Evolutionary conservation across 1,139 yeast genomes (phyloP), one percentile per base, ranked within the genome.

Genomic region (Suhomyces kunorum): DNA sequence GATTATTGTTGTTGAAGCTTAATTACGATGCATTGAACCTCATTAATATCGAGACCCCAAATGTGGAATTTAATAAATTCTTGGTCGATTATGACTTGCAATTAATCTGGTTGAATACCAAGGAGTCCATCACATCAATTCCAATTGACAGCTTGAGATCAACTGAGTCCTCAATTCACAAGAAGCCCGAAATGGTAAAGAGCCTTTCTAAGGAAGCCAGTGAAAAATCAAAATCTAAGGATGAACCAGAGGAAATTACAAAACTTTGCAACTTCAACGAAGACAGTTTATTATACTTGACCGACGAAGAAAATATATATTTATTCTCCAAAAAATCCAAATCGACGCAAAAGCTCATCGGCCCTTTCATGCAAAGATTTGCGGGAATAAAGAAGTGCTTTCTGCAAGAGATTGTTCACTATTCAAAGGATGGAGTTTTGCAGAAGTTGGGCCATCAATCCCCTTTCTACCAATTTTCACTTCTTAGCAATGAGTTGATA

Each of bases 361-460:
- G 60, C 28, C 58, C 78, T 0, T 51, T 75, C 15, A 50, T 69
- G 1, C 64, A 62, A 15, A 53, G 63, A 25, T 53, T 74, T 5
- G 56, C 60, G 13, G 80, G 79, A 0, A 51, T 69, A 5, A 74
- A 69, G 44, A 45, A 50, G 9, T 48, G 64, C 14, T 51, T 45
- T 5, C 59, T 56, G 39, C 59, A 57, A 0, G 62, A 64, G 11
- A 39, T 67, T 3, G 33, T 75, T 0, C 50, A 65, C 8, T 76
- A 69, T 66, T 73, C 80, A 0, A 64, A 60, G 34, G 51, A 53
- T 23, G 82, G 81, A 0, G 39, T 43, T 0, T 49, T 77, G 5
- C 68, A 64, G 33, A 47, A 45, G 5, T 39, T 65, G 5, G 45
- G 50, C 1, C 45, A 51, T 2, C 48, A 52, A 1, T 45, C 48